Conservation (phyloP, 805 yeast species). For the Suhomyces sp. region DNA sequence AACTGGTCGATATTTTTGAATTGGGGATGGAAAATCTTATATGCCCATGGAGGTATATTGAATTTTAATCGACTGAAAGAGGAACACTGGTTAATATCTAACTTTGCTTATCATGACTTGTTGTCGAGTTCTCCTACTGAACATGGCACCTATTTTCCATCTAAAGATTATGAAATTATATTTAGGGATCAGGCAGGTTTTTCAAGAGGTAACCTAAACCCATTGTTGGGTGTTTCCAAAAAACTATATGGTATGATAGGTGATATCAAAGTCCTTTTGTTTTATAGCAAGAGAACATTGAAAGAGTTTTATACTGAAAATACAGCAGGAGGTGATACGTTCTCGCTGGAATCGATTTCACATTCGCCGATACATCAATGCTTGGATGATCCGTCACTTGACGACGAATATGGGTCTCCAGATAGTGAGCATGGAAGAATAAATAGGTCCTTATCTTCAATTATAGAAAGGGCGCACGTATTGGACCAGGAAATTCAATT, state of each 20-base stretch:
- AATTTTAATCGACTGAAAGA: conserved; percentile 50
- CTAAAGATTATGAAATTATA: conserved; percentile 55
- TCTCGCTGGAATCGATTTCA: conserved; percentile 5
- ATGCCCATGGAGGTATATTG: conserved; percentile 61
- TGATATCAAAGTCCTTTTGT: conserved; percentile 60
- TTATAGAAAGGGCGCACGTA: conserved; percentile 29
- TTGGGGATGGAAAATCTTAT: conserved; percentile 63
- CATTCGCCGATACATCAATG: conserved; percentile 12
- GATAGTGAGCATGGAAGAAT: conserved; percentile 22
- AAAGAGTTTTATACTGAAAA: conserved; percentile 4
- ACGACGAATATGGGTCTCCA: conserved; percentile 19
- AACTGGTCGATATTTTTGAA: conserved; percentile 69
- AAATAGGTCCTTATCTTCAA: conserved; percentile 20
- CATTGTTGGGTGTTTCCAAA: conserved; percentile 70
- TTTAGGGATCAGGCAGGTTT: conserved; percentile 35
- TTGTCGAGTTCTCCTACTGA: conserved; percentile 59
- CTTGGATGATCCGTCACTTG: conserved; percentile 7
- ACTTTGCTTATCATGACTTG: conserved; percentile 79
- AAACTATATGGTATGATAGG: conserved; percentile 66
- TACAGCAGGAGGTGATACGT: neutral
- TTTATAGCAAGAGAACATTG: conserved; percentile 42
- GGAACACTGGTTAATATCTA: conserved; percentile 70
- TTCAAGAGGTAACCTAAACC: conserved; percentile 51
- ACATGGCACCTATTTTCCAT: conserved; percentile 63
- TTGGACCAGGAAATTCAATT: conserved; percentile 49